A percentile compares a stretch with the other conserved stretches of the same genome.
phyloP scores from a whole-genome alignment of 2,329 filamentous ascomycete species.

The Stemphylium vesicarium region DNA sequence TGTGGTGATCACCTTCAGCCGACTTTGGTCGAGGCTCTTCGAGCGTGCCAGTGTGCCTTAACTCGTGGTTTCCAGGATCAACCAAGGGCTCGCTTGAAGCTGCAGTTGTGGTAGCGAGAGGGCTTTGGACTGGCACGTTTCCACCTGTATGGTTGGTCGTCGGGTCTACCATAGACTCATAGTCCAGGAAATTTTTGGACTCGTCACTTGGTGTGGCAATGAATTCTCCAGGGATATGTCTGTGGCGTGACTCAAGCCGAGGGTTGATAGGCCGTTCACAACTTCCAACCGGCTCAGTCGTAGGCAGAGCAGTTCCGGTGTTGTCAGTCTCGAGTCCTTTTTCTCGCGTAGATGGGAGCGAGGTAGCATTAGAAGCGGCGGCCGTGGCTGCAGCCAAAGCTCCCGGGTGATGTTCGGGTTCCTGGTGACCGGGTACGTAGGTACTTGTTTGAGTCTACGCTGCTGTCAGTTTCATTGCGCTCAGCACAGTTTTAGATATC shows the following conservation, averaged over 20 bases:
- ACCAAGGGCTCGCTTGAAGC: background rate
- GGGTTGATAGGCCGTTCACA: slow-evolving; percentile 27
- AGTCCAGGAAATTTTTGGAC: slow-evolving; percentile 30
- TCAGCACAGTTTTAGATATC: background rate
- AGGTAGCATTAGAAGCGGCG: slow-evolving; percentile 15
- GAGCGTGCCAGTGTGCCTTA: slow-evolving; percentile 34
- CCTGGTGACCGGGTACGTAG: background rate
- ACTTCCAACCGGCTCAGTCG: background rate
- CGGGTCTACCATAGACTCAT: slow-evolving; percentile 14
- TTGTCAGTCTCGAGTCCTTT: slow-evolving; percentile 20
- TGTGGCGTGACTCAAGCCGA: slow-evolving; percentile 41
- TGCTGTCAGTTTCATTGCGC: background rate
- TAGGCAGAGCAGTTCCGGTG: background rate
- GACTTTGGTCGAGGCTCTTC: slow-evolving; percentile 26
- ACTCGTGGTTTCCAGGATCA: slow-evolving; percentile 18
- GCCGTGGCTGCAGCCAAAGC: slow-evolving; percentile 24
- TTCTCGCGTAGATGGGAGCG: slow-evolving; percentile 5
- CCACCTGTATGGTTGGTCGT: background rate
- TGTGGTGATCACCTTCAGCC: slow-evolving; percentile 31
- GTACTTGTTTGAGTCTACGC: background rate
- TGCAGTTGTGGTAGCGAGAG: background rate
- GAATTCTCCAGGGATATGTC: slow-evolving; percentile 45
- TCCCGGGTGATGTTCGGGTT: slow-evolving; percentile 24
- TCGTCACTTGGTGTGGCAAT: slow-evolving; percentile 40
- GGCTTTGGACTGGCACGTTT: background rate